phyloP scores from a whole-genome alignment of 225 moss, liverwort and hornwort species.

The Antitrichia curtipendula region DNA sequence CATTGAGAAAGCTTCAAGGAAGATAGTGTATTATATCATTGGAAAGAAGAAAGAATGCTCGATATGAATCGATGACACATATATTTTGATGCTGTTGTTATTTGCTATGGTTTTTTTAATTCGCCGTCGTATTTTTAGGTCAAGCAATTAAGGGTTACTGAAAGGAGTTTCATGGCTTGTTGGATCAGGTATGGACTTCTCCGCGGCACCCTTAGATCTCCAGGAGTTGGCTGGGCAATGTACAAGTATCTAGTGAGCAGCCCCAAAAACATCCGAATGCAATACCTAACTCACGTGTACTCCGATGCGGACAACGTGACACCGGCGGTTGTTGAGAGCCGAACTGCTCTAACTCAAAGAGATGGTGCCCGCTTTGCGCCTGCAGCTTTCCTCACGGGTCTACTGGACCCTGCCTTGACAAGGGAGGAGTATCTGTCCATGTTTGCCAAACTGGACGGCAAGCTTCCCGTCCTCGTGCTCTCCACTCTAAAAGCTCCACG shows the following conservation, averaged over 20 bases:
- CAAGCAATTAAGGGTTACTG: neutral
- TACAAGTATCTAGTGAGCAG: conserved; percentile 93
- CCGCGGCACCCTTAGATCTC: conserved; percentile 59
- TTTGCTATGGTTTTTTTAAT: neutral
- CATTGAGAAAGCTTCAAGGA: neutral
- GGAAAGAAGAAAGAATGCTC: neutral
- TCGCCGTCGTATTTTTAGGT: neutral
- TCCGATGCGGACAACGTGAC: conserved; percentile 82
- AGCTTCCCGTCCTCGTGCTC: conserved; percentile 46
- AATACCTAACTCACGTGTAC: conserved; percentile 84
- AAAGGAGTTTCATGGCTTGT: neutral
- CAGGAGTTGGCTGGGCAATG: conserved; percentile 86
- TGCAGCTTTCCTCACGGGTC: conserved; percentile 76
- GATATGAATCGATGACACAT: neutral
- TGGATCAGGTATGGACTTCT: conserved; percentile 59
- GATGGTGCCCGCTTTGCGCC: conserved; percentile 90
- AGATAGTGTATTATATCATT: neutral
- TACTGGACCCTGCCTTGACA: conserved; percentile 53
- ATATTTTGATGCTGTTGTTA: neutral
- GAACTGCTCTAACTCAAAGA: conserved; percentile 65
- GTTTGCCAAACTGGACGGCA: conserved; percentile 56
- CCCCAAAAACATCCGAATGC: conserved; percentile 68
- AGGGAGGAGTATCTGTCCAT: conserved; percentile 59
- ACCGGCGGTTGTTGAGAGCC: conserved; percentile 49
- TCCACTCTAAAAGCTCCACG: conserved; percentile 51